phyloP scores from a whole-genome alignment of 768 basidiomycete genomes.

The Lentinula detonsa region DNA sequence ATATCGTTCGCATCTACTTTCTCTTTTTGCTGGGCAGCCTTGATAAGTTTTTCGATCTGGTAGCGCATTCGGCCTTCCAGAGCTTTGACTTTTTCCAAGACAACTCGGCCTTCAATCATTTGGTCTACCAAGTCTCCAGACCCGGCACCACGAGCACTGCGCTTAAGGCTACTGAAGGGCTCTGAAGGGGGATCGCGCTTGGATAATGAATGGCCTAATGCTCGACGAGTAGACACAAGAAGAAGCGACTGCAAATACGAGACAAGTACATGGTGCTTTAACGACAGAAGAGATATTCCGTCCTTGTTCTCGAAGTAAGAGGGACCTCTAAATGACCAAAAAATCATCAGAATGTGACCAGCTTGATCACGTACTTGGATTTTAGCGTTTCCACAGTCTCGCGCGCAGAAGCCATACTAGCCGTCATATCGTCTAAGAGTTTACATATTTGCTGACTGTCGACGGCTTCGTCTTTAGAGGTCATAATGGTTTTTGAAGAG shows the following conservation, averaged over 20 bases:
- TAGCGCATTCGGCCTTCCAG: slow-evolving; percentile 88
- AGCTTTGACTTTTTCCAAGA: slow-evolving; percentile 83
- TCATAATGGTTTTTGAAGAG: background rate
- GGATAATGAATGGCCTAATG: slow-evolving; percentile 57
- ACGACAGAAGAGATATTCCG: slow-evolving; percentile 86
- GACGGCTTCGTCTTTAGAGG: background rate
- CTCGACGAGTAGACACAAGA: slow-evolving; percentile 65
- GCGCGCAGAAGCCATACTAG: slow-evolving; percentile 5
- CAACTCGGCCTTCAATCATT: slow-evolving; percentile 72
- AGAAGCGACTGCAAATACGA: slow-evolving; percentile 82
- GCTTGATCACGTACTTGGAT: background rate
- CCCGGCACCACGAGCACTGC: slow-evolving; percentile 48
- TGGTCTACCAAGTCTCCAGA: slow-evolving; percentile 74
- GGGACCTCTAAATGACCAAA: background rate
- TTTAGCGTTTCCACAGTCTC: background rate
- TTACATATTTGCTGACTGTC: slow-evolving; percentile 3
- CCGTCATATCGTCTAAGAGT: slow-evolving; percentile 3
- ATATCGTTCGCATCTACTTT: slow-evolving; percentile 25
- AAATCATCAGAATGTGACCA: background rate
- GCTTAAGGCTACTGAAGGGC: slow-evolving; percentile 47
- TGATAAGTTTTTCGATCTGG: slow-evolving; percentile 63
- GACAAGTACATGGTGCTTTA: slow-evolving; percentile 81
- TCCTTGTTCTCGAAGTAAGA: slow-evolving; percentile 46
- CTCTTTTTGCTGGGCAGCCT: slow-evolving; percentile 59
- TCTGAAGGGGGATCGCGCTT: slow-evolving; percentile 41